A percentile compares a stretch with the other conserved stretches of the same genome.
Evolutionary conservation across 148 eudicot genomes (phyloP).

Genomic region (Arctostaphylos glauca): DNA sequence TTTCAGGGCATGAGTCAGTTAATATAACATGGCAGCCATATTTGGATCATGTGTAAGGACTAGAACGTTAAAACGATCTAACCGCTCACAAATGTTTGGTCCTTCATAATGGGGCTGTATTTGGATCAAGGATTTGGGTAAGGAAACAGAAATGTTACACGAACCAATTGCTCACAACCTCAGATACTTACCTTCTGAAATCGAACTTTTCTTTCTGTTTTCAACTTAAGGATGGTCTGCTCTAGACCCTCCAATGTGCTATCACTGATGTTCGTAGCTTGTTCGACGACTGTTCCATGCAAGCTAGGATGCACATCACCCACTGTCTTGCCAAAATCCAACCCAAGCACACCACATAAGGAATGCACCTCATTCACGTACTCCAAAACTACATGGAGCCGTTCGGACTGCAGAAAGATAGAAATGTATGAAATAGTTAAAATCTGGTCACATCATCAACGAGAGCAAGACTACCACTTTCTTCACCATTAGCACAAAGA

Average conservation of each 20-base stretch:
- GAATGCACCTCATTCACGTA: constrained; percentile 65
- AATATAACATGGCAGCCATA: background rate
- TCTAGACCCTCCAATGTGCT: constrained; percentile 53
- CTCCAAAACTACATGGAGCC: constrained; percentile 52
- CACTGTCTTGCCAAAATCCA: constrained; percentile 57
- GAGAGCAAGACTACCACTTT: background rate
- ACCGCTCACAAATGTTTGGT: too few relatives aligned
- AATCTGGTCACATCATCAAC: background rate
- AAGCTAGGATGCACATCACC: constrained; percentile 67
- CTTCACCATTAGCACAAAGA: background rate
- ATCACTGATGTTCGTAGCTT: constrained; percentile 54
- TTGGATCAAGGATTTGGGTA: too few relatives aligned
- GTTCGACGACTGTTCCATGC: constrained; percentile 43
- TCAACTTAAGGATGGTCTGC: constrained; percentile 42
- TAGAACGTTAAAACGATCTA: too few relatives aligned
- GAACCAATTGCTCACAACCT: too few relatives aligned
- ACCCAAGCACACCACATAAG: constrained; percentile 50
- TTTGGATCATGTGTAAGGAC: background rate
- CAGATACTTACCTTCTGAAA: constrained; percentile 46
- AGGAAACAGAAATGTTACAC: too few relatives aligned
- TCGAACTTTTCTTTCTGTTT: constrained; percentile 52
- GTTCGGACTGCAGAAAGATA: constrained; percentile 45
- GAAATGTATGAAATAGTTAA: background rate
- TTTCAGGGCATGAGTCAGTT: constrained; percentile 10
- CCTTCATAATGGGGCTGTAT: too few relatives aligned